Evolutionary conservation across 352 stramenopile species (phyloP), one percentile per base, ranked within the genome.

Genomic region (Phytophthora pinifolia): DNA sequence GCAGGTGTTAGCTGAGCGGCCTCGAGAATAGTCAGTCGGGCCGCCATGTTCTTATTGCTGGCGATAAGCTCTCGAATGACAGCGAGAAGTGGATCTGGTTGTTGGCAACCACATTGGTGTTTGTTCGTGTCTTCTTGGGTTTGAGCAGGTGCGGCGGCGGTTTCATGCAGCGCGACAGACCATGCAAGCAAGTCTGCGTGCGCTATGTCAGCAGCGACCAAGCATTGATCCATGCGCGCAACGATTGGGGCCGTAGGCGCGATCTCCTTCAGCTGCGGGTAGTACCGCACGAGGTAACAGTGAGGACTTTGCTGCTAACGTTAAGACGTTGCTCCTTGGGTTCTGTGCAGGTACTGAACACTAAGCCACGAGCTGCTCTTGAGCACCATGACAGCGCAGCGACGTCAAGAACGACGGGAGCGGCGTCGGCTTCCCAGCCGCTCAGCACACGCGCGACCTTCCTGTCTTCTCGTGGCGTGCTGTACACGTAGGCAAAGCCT

Each of bases 401-500:
- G 13, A 54, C 22, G 22, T 46, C 46, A 25, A 44, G 15, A 12
- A 37, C n/a, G 10, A 9, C 14, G 2, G 47, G 47, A 47, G 6
- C 59, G 22, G 22, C 22, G 22, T 27, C 22, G 22, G 22, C 1
- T 6, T 6, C 22, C 22, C 22, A 6, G 22, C 22, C 61, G 15
- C 61, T 67, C 34, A 65, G 25, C 3, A 60, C 32, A 1, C 47
- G 41, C 3, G 32, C 34, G 3, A 61, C 25, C 18, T 46, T 55
- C 9, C 47, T 13, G 31, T 61, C 44, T 34, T 55, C 43, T 0
- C 36, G 29, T 8, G 41, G 33, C 1, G 36, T 55, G 13, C 48
- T 70, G 12, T 18, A 42, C 15, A 71, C 38, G 35, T 65, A 71
- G 0, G 29, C 50, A 20, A 74, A 70, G 0, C 9, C 61, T 31